phyloP scores from a whole-genome alignment of 345 rosid genomes.

The Syzygium aromaticum region DNA sequence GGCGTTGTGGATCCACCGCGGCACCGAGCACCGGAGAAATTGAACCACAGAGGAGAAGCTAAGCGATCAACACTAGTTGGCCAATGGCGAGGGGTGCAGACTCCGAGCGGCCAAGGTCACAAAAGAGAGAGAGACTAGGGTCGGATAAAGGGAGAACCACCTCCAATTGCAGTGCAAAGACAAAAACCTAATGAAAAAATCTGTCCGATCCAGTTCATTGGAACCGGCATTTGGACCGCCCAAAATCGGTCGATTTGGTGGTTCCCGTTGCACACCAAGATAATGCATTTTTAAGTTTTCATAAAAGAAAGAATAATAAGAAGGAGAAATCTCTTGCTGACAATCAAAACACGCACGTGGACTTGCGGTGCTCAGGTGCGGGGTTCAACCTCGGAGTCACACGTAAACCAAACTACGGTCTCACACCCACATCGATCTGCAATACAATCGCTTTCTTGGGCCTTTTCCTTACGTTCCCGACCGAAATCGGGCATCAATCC shows the following conservation, averaged over 20 bases:
- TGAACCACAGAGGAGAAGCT: constrained; percentile 39
- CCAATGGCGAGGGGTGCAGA: constrained; percentile 2
- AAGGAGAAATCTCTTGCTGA: neutral
- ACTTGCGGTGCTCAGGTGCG: neutral
- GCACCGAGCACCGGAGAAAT: constrained; percentile 28
- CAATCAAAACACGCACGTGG: neutral
- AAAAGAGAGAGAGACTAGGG: no score
- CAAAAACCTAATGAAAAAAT: no score
- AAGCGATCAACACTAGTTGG: constrained; percentile 32
- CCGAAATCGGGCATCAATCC: neutral
- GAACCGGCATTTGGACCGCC: no score
- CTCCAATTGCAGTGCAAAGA: no score
- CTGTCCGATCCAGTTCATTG: no score
- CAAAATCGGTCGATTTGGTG: no score
- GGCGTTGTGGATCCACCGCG: constrained; percentile 72
- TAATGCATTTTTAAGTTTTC: neutral
- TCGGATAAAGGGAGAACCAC: no score
- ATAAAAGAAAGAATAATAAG: neutral
- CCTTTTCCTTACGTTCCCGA: neutral
- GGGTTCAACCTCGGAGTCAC: neutral
- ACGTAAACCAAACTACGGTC: neutral
- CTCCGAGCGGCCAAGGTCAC: constrained; percentile 3
- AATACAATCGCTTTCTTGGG: neutral
- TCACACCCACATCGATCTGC: neutral
- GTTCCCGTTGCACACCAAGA: neutral